Base-by-base conservation (phyloP, 1,139 yeast genomes). In the Yamadazyma epiphylla region DNA sequence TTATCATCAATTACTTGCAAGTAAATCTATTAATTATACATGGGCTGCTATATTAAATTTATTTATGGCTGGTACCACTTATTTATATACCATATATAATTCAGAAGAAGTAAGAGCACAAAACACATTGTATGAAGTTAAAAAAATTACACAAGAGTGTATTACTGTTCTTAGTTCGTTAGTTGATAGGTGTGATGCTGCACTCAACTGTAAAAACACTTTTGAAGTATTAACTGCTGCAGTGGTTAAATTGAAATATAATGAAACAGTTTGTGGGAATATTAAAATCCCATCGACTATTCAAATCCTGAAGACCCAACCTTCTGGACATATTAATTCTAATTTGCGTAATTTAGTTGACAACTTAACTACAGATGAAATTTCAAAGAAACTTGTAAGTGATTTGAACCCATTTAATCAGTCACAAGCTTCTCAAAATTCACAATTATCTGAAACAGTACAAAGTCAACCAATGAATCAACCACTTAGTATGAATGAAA, bases 21-120 rank as follows among this genome's bases (percentile, higher is more conserved):
- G 68, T 20, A 75, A 74, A 43, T 66, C 75, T 27, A 70, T 87
- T 38, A 87, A 87, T 52, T 88, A 84, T 55, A 86, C 96, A 0
- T 88, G 96, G 96, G 91, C 89, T 1, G 94, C 94, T 0, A 91
- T 87, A 2, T 94, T 87, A 52, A 87, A 86, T 52, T 60, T 86
- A 33, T 86, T 86, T 50, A 81, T 84, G 82, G 91, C 95, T 0
- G 95, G 95, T 1, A 82, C 91, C 13, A 82, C 95, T 3, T 86
- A 79, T 45, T 63, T 87, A 26, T 87, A 83, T 50, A 73, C 89
- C 1, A 65, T 86, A 10, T 86, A 83, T 49, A 83, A 82, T 49
- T 76, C 84, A 21, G 69, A 66, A 14, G 72, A 68, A 22, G 74
- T 75, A 2, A 56, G 77, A n/a, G 47, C 59, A 7, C 55, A 59